These are phyloP conservation scores for Ophiocordyceps camponoti-floridani DNA, from an alignment of 2,329 filamentous ascomycete genomes.

Conservation along the genomic window DNA sequence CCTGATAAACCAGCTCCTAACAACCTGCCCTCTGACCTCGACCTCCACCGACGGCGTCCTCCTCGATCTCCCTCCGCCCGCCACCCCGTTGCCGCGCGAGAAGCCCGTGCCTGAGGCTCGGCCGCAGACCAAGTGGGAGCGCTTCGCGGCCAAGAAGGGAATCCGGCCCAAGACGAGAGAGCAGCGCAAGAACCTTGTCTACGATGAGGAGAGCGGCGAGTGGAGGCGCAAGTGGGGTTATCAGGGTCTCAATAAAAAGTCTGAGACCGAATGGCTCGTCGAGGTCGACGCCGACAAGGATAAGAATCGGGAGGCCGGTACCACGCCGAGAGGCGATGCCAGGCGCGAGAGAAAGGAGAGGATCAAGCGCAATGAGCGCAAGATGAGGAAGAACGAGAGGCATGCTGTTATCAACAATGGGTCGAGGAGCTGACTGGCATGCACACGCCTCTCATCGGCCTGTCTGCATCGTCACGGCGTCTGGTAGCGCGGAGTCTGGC, in stretches of 20 bases:
- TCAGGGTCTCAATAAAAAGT: conserved; percentile 74
- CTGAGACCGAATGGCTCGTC: conserved; percentile 72
- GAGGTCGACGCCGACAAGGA: conserved; percentile 73
- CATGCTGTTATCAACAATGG: conserved; percentile 14
- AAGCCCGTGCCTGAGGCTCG: conserved; percentile 76
- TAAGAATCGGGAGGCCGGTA: conserved; percentile 41
- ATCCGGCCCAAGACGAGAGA: conserved; percentile 80
- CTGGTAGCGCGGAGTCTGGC: conserved; percentile 3
- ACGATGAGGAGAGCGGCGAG: conserved; percentile 67
- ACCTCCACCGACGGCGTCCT: conserved; percentile 52
- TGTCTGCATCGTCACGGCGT: conserved; percentile 4
- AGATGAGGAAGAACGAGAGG: conserved; percentile 48
- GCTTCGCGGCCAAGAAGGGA: conserved; percentile 91
- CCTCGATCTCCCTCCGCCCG: conserved; percentile 53
- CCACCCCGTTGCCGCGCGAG: conserved; percentile 66
- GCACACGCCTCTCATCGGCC: neutral
- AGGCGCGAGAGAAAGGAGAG: conserved; percentile 49
- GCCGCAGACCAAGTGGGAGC: conserved; percentile 82
- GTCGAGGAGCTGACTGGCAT: conserved; percentile 6
- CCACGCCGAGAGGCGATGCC: conserved; percentile 41
- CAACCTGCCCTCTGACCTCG: conserved; percentile 63
- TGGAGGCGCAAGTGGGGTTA: conserved; percentile 95
- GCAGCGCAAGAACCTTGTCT: conserved; percentile 55
- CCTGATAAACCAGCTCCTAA: conserved; percentile 86
- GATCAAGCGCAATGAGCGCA: conserved; percentile 52